phyloP scores from a whole-genome alignment of 2,329 filamentous ascomycete species.

The Fusarium graminum region DNA sequence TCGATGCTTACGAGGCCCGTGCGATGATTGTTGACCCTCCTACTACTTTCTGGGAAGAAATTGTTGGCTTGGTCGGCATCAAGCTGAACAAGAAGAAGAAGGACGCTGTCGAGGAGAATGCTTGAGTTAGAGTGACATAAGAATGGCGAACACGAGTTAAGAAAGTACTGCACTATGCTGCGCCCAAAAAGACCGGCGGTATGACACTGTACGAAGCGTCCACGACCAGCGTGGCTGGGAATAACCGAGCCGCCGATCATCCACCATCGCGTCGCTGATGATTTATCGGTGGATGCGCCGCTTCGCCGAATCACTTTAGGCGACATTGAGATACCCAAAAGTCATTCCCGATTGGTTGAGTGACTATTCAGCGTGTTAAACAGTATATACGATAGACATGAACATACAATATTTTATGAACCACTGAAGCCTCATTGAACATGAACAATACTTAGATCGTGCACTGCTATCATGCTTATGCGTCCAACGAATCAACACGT shows the following conservation, averaged over 20 bases:
- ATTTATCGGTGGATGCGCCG: not conserved
- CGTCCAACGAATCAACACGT: not conserved
- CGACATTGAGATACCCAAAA: conserved; percentile 19
- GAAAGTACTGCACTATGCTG: not conserved
- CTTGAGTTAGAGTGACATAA: conserved; percentile 8
- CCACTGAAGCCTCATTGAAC: not conserved
- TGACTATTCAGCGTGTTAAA: conserved; percentile 16
- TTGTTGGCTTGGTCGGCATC: conserved; percentile 29
- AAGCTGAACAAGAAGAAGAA: conserved; percentile 34
- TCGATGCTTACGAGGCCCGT: conserved; percentile 64
- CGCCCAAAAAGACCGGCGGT: not conserved
- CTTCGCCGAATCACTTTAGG: conserved; percentile 4
- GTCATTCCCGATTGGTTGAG: conserved; percentile 11
- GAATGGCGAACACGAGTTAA: not conserved
- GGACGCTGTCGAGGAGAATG: conserved; percentile 22
- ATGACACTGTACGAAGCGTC: not conserved
- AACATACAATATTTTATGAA: conserved; percentile 6
- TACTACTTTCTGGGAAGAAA: conserved; percentile 55
- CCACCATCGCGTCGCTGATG: not conserved
- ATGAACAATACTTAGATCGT: not conserved
- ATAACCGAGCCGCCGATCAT: not conserved
- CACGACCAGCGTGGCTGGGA: not conserved
- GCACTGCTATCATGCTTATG: not conserved
- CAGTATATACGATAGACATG: conserved; percentile 27
- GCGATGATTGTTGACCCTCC: conserved; percentile 53